Percentiles rank a stretch among this genome's conserved stretches.
Conservation (phyloP, 2,329 filamentous ascomycete species). For the Emmonsiellopsis sp. region DNA sequence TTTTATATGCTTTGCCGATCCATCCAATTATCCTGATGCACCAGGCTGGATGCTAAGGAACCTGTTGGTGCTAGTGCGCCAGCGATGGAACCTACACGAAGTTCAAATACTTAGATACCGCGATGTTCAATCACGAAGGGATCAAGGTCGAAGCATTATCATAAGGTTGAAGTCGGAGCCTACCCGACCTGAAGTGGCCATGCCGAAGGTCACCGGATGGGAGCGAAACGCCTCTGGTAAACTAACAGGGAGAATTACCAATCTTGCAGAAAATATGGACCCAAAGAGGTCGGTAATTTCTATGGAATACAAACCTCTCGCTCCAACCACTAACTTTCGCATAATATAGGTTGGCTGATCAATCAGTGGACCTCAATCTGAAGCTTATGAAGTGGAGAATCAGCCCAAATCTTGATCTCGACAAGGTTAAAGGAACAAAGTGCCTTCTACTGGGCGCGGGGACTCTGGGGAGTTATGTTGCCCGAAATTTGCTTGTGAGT, state of each 20-base stretch:
- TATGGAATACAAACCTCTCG: neutral
- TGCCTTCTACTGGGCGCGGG: slow-evolving; percentile 88
- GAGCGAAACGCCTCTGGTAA: slow-evolving; percentile 75
- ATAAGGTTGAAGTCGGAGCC: slow-evolving; percentile 48
- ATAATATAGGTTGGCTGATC: slow-evolving; percentile 60
- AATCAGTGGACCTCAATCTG: slow-evolving; percentile 89
- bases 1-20: slow-evolving; percentile 82
- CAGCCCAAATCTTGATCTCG: slow-evolving; percentile 76
- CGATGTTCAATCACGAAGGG: slow-evolving; percentile 67
- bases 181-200: slow-evolving; percentile 27
- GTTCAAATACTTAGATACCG: slow-evolving; percentile 85
- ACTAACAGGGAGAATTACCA: slow-evolving; percentile 66
- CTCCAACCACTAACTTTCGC: neutral
- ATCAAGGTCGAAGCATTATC: slow-evolving; percentile 74
- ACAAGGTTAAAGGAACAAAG: slow-evolving; percentile 78
- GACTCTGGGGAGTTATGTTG: slow-evolving; percentile 88
- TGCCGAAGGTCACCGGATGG: slow-evolving; percentile 94
- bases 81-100: slow-evolving; percentile 66
- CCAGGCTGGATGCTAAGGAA: slow-evolving; percentile 93
- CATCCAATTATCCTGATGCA: slow-evolving; percentile 78
- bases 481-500: slow-evolving; percentile 65
- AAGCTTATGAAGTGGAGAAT: slow-evolving; percentile 99
- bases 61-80: slow-evolving; percentile 71
- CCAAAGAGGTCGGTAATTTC: slow-evolving; percentile 48
- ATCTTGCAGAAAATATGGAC: slow-evolving; percentile 89